Base-by-base conservation (phyloP, 2,329 filamentous ascomycete species). In the Sporothrix dimorphospora region DNA sequence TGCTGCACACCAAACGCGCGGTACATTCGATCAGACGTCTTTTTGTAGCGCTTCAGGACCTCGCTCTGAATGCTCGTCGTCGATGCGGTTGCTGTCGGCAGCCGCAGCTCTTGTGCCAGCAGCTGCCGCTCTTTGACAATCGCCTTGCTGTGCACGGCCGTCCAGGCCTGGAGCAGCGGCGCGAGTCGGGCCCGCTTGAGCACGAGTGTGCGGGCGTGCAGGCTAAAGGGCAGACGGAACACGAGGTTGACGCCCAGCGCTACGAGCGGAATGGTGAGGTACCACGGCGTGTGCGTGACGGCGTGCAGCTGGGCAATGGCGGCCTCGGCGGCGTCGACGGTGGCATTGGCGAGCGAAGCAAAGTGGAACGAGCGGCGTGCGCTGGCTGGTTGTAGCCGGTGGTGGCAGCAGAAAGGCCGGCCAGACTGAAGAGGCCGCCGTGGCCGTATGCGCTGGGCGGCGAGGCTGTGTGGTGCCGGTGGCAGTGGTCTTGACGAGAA, bases 221-320 rank as follows among this genome's bases (percentile, higher is more conserved):
- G 74, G 47, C 80, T 81, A 7, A 85, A 79, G 6, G 87, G 87
- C 4, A 87, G 77, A 16, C 87, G 82, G 72, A 85, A 76, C 65
- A 82, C 72, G 51, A 83, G 76, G 77, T 74, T 76, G 59, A 77
- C 74, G 49, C 73, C 73, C 1, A 88, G 73, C 7, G 86, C 85
- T 16, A 86, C 79, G n/a, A 86, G 79, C 4, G 87, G 86, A 63
- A 89, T 86, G 38, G 83, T 81, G 42, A 88, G 74, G 75, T 81
- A 88, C 87, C 87, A 89, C 1, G 87, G 86, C 1, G 85, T 77
- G 49, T 83, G 82, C 30, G 81, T 80, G 65, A 76, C 53, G 30
- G 73, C 72, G 76, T 89, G 87, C 11, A 85, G 70, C 61, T 79
- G 79, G 47, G 82, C 77, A 67, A 89, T 81, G 73, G 81, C 76